Evolutionary conservation across 495 filamentous ascomycete species (phyloP).

Genomic region (Elasticomyces elasticus): DNA sequence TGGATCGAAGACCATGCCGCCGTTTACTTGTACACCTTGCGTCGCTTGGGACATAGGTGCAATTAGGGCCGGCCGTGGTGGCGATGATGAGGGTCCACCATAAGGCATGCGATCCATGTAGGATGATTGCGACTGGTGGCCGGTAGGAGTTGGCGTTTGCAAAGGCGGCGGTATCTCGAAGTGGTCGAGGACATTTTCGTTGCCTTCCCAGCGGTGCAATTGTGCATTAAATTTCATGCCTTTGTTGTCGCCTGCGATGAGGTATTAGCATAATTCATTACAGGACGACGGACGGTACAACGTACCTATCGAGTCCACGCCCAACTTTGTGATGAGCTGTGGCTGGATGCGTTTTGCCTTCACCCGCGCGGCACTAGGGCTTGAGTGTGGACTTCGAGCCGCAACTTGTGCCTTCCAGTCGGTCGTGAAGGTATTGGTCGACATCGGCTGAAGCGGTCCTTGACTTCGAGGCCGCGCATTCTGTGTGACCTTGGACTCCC

Average conservation of each 20-base stretch:
- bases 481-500: slow-evolving; percentile 57
- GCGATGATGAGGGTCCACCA: slow-evolving; percentile 39
- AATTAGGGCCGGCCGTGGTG: slow-evolving; percentile 78
- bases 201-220: slow-evolving; percentile 86
- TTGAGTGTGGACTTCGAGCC: slow-evolving; percentile 44
- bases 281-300: slow-evolving; percentile 5
- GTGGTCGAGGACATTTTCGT: slow-evolving; percentile 68
- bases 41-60: slow-evolving; percentile 71
- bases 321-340: slow-evolving; percentile 62
- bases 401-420: slow-evolving; percentile 74
- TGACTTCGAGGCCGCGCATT: slow-evolving; percentile 27
- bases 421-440: slow-evolving; percentile 41
- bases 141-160: slow-evolving; percentile 22
- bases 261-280: background rate
- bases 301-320: slow-evolving; percentile 57
- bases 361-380: slow-evolving; percentile 50
- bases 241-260: background rate
- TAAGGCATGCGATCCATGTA: slow-evolving; percentile 14
- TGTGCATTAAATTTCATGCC: slow-evolving; percentile 86
- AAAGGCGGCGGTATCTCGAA: slow-evolving; percentile 48
- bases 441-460: slow-evolving; percentile 46
- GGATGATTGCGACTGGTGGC: slow-evolving; percentile 15
- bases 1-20: slow-evolving; percentile 96
- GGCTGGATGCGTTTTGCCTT: slow-evolving; percentile 42
- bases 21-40: slow-evolving; percentile 77